Evolutionary conservation across 768 basidiomycete genomes (phyloP), one percentile per base, ranked within the genome.

Genomic region (Leucocoprinus birnbaumii): DNA sequence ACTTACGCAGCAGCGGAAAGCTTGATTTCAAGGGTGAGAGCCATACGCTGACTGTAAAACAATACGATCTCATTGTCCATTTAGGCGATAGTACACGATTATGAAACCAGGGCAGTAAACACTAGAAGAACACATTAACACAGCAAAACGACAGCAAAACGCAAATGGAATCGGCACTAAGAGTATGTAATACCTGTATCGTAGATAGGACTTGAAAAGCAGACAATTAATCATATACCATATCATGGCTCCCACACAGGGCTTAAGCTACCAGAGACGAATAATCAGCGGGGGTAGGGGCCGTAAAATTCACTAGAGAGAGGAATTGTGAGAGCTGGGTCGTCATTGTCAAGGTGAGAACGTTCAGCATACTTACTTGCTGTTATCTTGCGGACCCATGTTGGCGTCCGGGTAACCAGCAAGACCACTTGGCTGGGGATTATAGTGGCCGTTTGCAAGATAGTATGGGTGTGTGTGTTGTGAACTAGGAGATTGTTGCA

Each of bases 381-480:
- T 26, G 31, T 38, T 14, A 38, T 14, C 9, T 38, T 38, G 11
- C n/a, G 38, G 16, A 14, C 38, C 38, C 4, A 21, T 21, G 11
- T 26, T 41, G 7, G 40, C 38, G 26, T 48, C 47, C 3, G 47
- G 11, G 34, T 55, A 55, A 41, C 24, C 31, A n/a, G 34, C 19
- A 21, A 49, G 37, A 27, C 40, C 47, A 13, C 41, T 55, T 27
- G 54, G 46, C 21, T 55, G 47, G 19, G 42, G 38, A 14, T n/a
- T n/a, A 38, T 38, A 38, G n/a, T 38, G 38, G 9, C 38, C 38
- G 16, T 48, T 55, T 22, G 47, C 9, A 48, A 38, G 21, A 10
- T 55, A 44, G 34, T 42, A 49, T n/a, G 14, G 24, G 4, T 46
- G 31, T n/a, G n/a, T n/a, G 31, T 31, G 37, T n/a, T 41, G 53